These are phyloP conservation scores for Cenococcum geophilum DNA, from an alignment of 495 filamentous ascomycete species.

Conservation along the genomic window DNA sequence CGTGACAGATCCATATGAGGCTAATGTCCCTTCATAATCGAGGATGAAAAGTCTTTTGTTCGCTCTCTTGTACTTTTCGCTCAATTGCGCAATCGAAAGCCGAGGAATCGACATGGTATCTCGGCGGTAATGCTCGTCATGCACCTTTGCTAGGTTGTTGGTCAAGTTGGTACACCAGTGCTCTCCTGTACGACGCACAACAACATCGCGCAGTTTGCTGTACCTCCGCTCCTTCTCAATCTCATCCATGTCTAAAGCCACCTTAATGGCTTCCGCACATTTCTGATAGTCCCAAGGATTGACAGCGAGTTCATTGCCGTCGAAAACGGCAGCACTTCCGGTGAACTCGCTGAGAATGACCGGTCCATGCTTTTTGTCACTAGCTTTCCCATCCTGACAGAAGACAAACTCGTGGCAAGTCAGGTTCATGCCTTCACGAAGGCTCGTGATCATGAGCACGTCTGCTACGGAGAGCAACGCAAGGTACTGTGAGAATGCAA, in stretches of 20 bases:
- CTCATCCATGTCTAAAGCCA: conserved; percentile 67
- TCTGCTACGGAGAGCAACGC: conserved; percentile 83
- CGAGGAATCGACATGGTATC: conserved; percentile 81
- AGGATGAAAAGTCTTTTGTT: conserved; percentile 73
- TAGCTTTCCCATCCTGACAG: conserved; percentile 78
- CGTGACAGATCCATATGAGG: conserved; percentile 71
- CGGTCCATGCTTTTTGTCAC: conserved; percentile 71
- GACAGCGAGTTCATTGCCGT: conserved; percentile 66
- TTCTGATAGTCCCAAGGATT: conserved; percentile 92
- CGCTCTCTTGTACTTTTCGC: conserved; percentile 56
- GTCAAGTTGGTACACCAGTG: conserved; percentile 75
- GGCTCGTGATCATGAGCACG: conserved; percentile 83
- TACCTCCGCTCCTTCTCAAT: conserved; percentile 69
- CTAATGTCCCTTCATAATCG: conserved; percentile 87
- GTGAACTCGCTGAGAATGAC: conserved; percentile 92
- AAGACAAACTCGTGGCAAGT: conserved; percentile 88
- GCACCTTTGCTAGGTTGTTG: conserved; percentile 60
- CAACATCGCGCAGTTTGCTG: conserved; percentile 63
- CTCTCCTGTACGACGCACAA: conserved; percentile 71
- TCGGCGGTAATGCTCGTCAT: conserved; percentile 73
- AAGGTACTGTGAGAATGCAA: conserved; percentile 82
- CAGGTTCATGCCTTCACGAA: conserved; percentile 93
- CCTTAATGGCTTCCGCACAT: conserved; percentile 75
- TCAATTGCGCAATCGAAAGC: conserved; percentile 58
- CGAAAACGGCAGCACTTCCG: conserved; percentile 79